A percentile compares a stretch with the other conserved stretches of the same genome.
Conservation (phyloP, 768 basidiomycete genomes). For the Kwoniella bestiolae region DNA sequence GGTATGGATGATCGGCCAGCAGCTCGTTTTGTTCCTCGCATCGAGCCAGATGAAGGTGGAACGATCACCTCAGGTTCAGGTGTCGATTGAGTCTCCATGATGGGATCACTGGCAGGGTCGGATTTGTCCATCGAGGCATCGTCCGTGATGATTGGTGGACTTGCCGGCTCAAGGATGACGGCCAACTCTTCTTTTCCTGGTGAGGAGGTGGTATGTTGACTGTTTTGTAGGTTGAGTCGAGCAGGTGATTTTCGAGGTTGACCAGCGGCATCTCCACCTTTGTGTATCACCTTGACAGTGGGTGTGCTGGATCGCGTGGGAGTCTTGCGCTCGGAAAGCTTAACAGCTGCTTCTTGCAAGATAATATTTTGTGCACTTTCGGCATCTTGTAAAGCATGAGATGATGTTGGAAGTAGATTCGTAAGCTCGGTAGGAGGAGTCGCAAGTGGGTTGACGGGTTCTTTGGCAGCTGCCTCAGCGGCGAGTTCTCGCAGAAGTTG, state of each 20-base stretch:
- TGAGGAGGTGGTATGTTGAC: not conserved
- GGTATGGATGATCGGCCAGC: conserved; percentile 20
- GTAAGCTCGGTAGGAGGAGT: conserved; percentile 40
- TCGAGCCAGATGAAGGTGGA: conserved; percentile 6
- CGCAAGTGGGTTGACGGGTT: conserved; percentile 35
- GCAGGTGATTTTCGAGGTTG: conserved; percentile 47
- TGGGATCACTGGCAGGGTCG: not conserved
- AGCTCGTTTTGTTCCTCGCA: conserved; percentile 43
- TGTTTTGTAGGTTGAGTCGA: conserved; percentile 4
- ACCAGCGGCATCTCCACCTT: conserved; percentile 45
- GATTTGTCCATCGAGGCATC: not conserved
- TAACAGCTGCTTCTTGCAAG: not conserved
- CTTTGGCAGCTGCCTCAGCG: conserved; percentile 1
- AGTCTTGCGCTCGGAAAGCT: not conserved
- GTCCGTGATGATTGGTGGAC: not conserved
- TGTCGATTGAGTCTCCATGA: not conserved
- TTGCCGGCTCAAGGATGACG: not conserved
- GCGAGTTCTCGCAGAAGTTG: conserved; percentile 36
- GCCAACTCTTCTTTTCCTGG: not conserved
- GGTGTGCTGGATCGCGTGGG: not conserved
- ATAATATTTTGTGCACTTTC: not conserved
- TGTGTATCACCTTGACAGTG: not conserved
- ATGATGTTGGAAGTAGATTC: not conserved
- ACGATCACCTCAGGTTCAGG: not conserved
- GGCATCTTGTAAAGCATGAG: not conserved